Conservation (phyloP, 139 green algal genomes). For the Chlamydomonas eustigma region DNA sequence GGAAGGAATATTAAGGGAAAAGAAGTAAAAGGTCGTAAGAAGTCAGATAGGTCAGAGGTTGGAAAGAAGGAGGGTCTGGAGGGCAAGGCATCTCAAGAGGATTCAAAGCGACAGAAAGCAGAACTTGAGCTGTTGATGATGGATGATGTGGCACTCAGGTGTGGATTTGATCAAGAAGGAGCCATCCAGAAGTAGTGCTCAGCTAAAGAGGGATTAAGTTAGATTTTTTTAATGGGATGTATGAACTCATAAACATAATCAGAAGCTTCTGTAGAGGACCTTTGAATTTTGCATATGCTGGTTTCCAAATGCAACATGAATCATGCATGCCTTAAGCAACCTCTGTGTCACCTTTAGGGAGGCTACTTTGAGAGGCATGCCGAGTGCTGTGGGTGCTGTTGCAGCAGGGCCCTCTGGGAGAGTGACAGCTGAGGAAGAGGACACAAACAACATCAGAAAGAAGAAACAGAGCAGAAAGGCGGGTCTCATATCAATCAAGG, state of each 20-base stretch:
- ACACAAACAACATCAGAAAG: slow-evolving; percentile 4
- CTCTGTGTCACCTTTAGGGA: no score
- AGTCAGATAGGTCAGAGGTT: background rate
- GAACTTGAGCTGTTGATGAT: slow-evolving; percentile 93
- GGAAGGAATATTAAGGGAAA: background rate
- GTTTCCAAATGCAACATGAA: no score
- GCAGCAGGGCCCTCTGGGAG: background rate
- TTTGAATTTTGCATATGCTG: no score
- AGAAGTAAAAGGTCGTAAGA: no score
- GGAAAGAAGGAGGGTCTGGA: slow-evolving; percentile 28
- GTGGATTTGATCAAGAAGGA: no score
- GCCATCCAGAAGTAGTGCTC: no score
- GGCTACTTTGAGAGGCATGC: background rate
- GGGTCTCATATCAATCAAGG: no score
- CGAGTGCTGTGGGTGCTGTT: background rate
- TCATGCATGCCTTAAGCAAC: no score
- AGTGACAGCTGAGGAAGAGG: slow-evolving; percentile 23
- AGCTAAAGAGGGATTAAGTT: no score
- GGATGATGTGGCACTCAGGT: slow-evolving; percentile 69
- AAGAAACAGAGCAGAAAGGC: slow-evolving; percentile 16
- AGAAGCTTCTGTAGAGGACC: no score
- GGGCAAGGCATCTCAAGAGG: slow-evolving; percentile 8
- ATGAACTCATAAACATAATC: no score
- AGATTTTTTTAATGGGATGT: no score
- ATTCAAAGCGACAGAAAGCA: slow-evolving; percentile 41